A percentile compares a stretch with the other conserved stretches of the same genome.
Conservation (phyloP, 257 asterid species). For the Solanum habrochaites region DNA sequence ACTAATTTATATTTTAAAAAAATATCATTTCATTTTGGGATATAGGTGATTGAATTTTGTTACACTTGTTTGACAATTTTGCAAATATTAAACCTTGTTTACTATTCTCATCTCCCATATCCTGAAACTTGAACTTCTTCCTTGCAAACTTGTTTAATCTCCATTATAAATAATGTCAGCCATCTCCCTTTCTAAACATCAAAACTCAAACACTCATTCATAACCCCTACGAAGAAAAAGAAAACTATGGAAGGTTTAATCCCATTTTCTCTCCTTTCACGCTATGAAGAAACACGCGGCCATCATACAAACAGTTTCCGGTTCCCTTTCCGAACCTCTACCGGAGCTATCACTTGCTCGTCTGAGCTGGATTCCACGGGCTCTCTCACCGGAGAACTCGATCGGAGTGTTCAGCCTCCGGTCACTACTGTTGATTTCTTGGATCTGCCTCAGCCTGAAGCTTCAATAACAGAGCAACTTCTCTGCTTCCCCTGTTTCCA, state of each 20-base stretch:
- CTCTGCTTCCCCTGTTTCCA: conserved; percentile 10
- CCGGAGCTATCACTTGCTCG: conserved; percentile 51
- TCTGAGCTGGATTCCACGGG: conserved; percentile 22
- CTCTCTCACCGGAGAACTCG: conserved; percentile 38
- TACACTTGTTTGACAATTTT: background rate
- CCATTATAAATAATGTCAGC: background rate
- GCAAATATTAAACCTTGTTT: background rate
- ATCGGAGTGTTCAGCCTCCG: conserved; percentile 24
- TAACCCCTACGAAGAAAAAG: background rate
- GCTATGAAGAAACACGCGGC: conserved; percentile 47
- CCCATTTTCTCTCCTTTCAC: conserved; percentile 44
- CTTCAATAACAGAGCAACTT: conserved; percentile 3
- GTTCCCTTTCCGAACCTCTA: conserved; percentile 48
- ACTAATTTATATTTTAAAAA: background rate
- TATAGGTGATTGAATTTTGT: background rate
- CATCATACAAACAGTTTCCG: conserved; percentile 22
- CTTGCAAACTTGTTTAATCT: background rate
- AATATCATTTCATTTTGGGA: background rate
- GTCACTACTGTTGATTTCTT: background rate
- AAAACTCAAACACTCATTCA: background rate
- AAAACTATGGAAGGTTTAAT: conserved; percentile 52
- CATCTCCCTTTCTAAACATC: background rate
- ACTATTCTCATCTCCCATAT: background rate
- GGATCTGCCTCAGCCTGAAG: conserved; percentile 1
- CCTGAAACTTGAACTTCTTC: background rate